Conservation (phyloP, 495 filamentous ascomycete genomes). For the Elasticomyces elasticus region DNA sequence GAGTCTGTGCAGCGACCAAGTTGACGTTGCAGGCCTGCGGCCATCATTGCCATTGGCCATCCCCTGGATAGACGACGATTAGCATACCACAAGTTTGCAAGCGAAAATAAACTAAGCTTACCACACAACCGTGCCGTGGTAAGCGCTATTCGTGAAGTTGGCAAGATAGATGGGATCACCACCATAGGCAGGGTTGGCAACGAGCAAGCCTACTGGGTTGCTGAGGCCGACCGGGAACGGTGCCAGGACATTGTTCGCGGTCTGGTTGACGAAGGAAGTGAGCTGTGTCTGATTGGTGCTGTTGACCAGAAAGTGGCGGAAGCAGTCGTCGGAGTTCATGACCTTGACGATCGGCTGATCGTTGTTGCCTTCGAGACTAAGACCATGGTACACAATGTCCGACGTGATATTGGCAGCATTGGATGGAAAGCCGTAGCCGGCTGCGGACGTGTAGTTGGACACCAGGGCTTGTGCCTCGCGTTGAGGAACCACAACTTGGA, state of each 20-base stretch:
- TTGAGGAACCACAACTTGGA: constrained; percentile 38
- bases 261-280: constrained; percentile 44
- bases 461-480: constrained; percentile 38
- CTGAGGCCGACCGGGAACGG: constrained; percentile 52
- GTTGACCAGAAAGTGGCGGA: constrained; percentile 54
- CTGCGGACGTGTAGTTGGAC: constrained; percentile 36
- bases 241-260: constrained; percentile 45
- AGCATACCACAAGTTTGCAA: neutral
- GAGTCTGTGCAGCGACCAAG: constrained; percentile 29
- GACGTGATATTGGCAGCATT: constrained; percentile 35
- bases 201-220: constrained; percentile 45
- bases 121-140: constrained; percentile 60
- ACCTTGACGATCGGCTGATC: constrained; percentile 43
- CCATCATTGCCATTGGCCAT: constrained; percentile 60
- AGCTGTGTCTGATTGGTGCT: constrained; percentile 49
- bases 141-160: constrained; percentile 48
- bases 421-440: constrained; percentile 36
- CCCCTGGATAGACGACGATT: constrained; percentile 20
- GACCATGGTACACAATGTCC: constrained; percentile 44
- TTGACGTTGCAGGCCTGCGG: constrained; percentile 38
- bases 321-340: constrained; percentile 57
- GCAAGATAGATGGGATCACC: constrained; percentile 33
- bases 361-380: constrained; percentile 46
- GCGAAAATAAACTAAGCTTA: neutral
- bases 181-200: constrained; percentile 55